Percentiles rank a stretch among this genome's conserved stretches.
Evolutionary conservation across 306 rosid species (phyloP).

Genomic region (Phaseolus lunatus): DNA sequence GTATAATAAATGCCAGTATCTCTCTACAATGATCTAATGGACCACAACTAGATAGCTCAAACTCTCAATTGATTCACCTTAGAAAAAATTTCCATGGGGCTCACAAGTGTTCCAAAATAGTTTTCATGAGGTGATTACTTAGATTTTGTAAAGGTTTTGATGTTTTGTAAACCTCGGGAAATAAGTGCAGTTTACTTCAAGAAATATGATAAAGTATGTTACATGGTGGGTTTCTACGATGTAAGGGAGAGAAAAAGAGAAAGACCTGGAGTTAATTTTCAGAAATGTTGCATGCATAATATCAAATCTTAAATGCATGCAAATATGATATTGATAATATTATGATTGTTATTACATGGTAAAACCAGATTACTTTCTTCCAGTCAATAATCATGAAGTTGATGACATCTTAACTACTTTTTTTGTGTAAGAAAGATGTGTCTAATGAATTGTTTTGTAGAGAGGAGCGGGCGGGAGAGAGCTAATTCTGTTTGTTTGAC

Average conservation of each 20-base stretch:
- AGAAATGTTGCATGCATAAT: slow-evolving; percentile 16
- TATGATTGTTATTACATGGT: slow-evolving; percentile 22
- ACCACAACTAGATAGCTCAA: slow-evolving; percentile 17
- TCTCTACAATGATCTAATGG: slow-evolving; percentile 21
- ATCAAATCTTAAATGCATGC: slow-evolving; percentile 26
- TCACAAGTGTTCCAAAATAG: slow-evolving; percentile 3
- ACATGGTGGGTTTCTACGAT: slow-evolving; percentile 21
- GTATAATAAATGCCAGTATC: neutral
- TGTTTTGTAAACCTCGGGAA: neutral
- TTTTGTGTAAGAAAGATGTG: neutral
- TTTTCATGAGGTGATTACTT: neutral
- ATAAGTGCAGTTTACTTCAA: slow-evolving; percentile 33
- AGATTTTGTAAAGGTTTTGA: slow-evolving; percentile 5
- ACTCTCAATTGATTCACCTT: neutral
- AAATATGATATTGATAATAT: slow-evolving; percentile 24
- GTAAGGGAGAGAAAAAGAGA: neutral
- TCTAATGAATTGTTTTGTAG: too few species aligned
- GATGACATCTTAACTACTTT: neutral
- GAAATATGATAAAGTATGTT: slow-evolving; percentile 21
- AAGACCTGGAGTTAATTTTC: slow-evolving; percentile 10
- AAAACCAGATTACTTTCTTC: neutral
- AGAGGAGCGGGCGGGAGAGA: too few species aligned
- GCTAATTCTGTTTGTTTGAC: too few species aligned
- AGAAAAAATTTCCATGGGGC: neutral
- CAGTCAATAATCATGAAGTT: neutral